Percentiles rank a stretch among this genome's conserved stretches.
These are phyloP conservation scores for Xylaria multiplex DNA, from an alignment of 2,329 filamentous ascomycete species.

Conservation along the genomic window DNA sequence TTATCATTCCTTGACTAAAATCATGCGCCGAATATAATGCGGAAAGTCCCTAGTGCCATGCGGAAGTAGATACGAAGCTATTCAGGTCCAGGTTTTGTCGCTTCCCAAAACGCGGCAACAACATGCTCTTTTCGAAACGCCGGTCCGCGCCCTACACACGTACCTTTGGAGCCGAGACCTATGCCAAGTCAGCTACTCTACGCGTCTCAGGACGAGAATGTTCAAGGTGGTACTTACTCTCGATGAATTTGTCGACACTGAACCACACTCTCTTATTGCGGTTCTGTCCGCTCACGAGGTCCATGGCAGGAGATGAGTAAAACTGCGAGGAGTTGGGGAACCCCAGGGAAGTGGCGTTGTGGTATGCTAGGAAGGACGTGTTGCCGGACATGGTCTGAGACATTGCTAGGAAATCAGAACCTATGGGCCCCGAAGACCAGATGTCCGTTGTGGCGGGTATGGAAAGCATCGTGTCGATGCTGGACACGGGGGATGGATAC, in stretches of 20 bases:
- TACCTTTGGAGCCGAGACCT: slow-evolving; percentile 42
- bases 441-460: slow-evolving; percentile 25
- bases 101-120: slow-evolving; percentile 46
- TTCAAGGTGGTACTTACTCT: slow-evolving; percentile 27
- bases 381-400: slow-evolving; percentile 16
- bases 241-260: slow-evolving; percentile 34
- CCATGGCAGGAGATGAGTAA: slow-evolving; percentile 23
- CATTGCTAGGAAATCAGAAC: slow-evolving; percentile 20
- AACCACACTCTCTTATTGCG: slow-evolving; percentile 36
- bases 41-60: too few relatives aligned
- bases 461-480: slow-evolving; percentile 27
- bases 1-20: slow-evolving; percentile 2
- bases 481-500: slow-evolving; percentile 32
- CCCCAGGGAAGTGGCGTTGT: slow-evolving; percentile 9
- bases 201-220: background rate
- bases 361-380: slow-evolving; percentile 27
- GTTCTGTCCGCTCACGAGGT: slow-evolving; percentile 13
- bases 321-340: slow-evolving; percentile 21
- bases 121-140: slow-evolving; percentile 47
- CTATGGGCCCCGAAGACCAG: slow-evolving; percentile 21
- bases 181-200: slow-evolving; percentile 14
- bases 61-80: slow-evolving; percentile 4
- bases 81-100: slow-evolving; percentile 37
- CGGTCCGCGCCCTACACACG: slow-evolving; percentile 47
- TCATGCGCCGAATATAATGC: background rate